Conservation (phyloP, 768 basidiomycete genomes). For the Lactarius deliciosus region DNA sequence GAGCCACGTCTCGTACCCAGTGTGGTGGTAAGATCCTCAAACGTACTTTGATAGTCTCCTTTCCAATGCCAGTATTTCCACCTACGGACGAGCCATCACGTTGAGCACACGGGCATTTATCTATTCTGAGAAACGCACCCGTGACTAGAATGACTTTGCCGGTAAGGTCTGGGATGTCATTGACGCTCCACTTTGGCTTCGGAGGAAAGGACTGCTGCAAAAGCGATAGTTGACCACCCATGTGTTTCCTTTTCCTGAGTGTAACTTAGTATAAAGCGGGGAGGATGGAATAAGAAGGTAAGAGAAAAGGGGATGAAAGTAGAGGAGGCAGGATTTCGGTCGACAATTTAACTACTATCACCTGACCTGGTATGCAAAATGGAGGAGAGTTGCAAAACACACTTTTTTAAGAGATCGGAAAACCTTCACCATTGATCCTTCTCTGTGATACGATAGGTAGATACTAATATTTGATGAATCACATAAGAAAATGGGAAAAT, state of each 20-base stretch:
- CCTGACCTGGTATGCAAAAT: no score
- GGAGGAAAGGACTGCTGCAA: constrained; percentile 41
- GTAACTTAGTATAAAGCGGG: no score
- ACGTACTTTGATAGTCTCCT: constrained; percentile 55
- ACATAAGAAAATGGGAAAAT: no score
- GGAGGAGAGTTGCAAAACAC: no score
- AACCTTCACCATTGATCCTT: no score
- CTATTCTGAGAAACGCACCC: constrained; percentile 38
- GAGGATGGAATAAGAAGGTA: no score
- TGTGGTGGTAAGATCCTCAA: neutral
- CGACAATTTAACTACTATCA: no score
- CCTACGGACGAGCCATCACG: constrained; percentile 27
- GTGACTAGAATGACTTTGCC: neutral
- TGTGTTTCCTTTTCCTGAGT: neutral
- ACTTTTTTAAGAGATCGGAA: no score
- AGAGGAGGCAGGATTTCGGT: no score
- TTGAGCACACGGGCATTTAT: constrained; percentile 39
- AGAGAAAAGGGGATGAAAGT: neutral
- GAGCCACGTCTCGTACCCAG: neutral
- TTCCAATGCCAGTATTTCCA: constrained; percentile 51
- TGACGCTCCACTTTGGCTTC: constrained; percentile 42
- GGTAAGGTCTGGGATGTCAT: constrained; percentile 32
- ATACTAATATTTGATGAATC: no score
- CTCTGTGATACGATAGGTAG: no score
- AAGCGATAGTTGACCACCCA: neutral